phyloP scores from a whole-genome alignment of 169 alveolate species.

The Plasmodium adleri region DNA sequence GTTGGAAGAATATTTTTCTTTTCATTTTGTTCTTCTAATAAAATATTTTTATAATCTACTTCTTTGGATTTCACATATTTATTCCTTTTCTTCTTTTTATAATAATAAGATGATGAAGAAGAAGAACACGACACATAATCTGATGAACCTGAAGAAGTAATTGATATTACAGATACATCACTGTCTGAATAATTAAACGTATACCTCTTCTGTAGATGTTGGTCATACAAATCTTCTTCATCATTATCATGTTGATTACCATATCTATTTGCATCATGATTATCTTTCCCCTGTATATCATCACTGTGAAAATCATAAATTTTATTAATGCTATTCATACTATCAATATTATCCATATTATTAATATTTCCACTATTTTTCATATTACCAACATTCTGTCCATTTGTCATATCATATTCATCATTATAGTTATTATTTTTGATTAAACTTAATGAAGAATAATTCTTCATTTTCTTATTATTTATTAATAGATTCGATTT shows the following conservation, averaged over 20 bases:
- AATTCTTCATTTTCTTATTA: slow-evolving; percentile 12
- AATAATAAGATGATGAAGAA: slow-evolving; percentile 46
- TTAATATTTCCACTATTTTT: neutral
- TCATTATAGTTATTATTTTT: neutral
- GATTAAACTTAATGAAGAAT: neutral
- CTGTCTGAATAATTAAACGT: slow-evolving; percentile 35
- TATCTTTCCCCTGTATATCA: neutral
- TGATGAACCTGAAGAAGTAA: slow-evolving; percentile 67
- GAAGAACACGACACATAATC: slow-evolving; percentile 53
- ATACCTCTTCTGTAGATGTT: neutral
- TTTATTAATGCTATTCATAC: slow-evolving; percentile 5
- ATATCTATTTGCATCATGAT: neutral
- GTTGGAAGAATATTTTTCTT: slow-evolving; percentile 86
- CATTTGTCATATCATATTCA: neutral
- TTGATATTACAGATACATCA: slow-evolving; percentile 49
- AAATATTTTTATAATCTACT: slow-evolving; percentile 81
- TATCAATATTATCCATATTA: neutral
- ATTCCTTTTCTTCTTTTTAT: slow-evolving; percentile 39
- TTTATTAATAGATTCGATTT: neutral
- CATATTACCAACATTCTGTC: no score
- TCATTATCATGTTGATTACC: neutral
- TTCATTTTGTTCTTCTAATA: slow-evolving; percentile 89
- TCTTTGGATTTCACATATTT: slow-evolving; percentile 78
- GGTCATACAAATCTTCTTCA: slow-evolving; percentile 5
- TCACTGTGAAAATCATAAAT: slow-evolving; percentile 2